Evolutionary conservation across 2,329 filamentous ascomycete species (phyloP), one percentile per base, ranked within the genome.

Genomic region (Aureobasidium zeae): DNA sequence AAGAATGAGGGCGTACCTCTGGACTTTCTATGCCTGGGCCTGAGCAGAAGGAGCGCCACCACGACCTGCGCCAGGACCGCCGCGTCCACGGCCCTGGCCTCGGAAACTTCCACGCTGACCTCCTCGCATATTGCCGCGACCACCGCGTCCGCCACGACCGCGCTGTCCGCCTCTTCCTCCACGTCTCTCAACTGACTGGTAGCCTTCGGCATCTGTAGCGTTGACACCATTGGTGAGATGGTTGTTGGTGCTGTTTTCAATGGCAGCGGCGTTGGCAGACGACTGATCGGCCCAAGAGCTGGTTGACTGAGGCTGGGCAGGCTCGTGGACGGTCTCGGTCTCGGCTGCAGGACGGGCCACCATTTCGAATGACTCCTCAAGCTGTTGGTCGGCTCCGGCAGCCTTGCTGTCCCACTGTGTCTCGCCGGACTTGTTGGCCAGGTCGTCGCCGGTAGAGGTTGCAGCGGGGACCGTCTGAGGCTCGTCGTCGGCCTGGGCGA

Each of bases 251-350:
- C 49, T 24, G 9, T 22, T 21, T 10, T 32, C 30, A 21, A 32
- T 33, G 17, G 34, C 37, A 13, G 49, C 30, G 39, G 48, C 46
- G 46, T 52, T 47, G 13, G 35, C 37, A 22, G 44, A 28, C 22
- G 83, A 76, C 48, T 91, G 84, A 55, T 94, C 86, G 19, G 85
- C 85, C 85, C 85, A 93, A 55, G 80, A 86, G 57, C 82, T 78
- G 5, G 76, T 77, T 34, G 78, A 74, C n/a, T 75, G 77, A 19
- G 77, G 76, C 15, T 63, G 57, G 11, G 63, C 62, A 15, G 59
- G 51, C 34, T 71, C 65, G 30, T 77, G 60, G 26, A 76, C 77
- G 26, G 72, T 77, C 49, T 91, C 84, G 4, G 82, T 81, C 69
- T 93, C 86, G 39, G 76, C 67, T 34, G 80, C 74, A 56, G 88